Percentiles rank a stretch among this genome's conserved stretches.
phyloP scores from a whole-genome alignment of 2,329 filamentous ascomycete genomes.

The Fusarium subglutinans region DNA sequence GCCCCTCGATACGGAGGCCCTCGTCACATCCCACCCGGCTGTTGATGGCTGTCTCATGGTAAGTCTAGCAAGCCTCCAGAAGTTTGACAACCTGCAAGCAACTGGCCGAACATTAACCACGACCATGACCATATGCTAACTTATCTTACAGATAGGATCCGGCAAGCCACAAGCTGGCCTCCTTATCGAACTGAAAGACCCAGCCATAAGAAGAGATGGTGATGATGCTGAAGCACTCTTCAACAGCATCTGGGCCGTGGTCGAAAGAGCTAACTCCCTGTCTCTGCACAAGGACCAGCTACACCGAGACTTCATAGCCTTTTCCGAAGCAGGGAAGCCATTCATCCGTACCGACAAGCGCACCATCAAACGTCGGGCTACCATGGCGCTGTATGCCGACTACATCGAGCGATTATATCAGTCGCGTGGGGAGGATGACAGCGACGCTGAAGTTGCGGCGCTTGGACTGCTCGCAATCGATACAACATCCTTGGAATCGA shows the following conservation, averaged over 20 bases:
- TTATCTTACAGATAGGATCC: background rate
- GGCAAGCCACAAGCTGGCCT: conserved; percentile 43
- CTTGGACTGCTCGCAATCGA: background rate
- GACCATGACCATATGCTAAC: background rate
- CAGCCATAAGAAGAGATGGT: conserved; percentile 24
- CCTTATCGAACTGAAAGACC: conserved; percentile 43
- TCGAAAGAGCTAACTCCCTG: conserved; percentile 54
- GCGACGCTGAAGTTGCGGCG: background rate
- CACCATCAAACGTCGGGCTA: conserved; percentile 53
- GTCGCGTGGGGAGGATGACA: background rate
- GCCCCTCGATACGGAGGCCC: conserved; percentile 43
- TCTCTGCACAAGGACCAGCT: conserved; percentile 54
- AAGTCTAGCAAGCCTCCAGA: background rate
- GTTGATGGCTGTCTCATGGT: conserved; percentile 40
- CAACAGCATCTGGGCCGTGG: conserved; percentile 55
- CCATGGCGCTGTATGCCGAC: conserved; percentile 51
- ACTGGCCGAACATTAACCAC: too few species aligned
- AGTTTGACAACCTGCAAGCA: background rate
- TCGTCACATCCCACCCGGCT: conserved; percentile 39
- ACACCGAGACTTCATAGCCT: conserved; percentile 52
- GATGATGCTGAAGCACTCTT: conserved; percentile 38
- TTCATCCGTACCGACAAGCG: conserved; percentile 58
- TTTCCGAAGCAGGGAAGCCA: conserved; percentile 53
- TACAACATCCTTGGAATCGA: background rate
- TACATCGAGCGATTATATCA: conserved; percentile 59